Evolutionary conservation across 1,139 yeast genomes (phyloP), one percentile per base, ranked within the genome.

Genomic region (Taphrina pruni): DNA sequence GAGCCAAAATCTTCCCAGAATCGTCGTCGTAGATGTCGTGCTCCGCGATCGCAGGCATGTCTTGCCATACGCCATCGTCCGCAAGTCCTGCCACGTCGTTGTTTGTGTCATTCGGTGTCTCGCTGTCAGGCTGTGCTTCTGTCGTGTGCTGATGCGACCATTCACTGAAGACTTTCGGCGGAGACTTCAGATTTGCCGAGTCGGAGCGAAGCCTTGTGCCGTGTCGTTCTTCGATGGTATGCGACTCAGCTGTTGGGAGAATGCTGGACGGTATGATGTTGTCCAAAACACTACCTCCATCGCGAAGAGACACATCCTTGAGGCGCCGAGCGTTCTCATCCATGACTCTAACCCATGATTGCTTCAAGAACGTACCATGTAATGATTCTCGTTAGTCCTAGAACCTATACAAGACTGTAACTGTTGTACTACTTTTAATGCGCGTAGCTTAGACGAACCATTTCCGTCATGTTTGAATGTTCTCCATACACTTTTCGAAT

Each of bases 1-100:
- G 71, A 3, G 82, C 81, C 14, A 82, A 80, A 20, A 85, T 76
- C 66, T 81, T 81, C 21, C 89, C 89, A 71, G 82, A 81, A 50
- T 86, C 86, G 43, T 64, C 67, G 72, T 86, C 87, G 75, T 85
- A 87, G 21, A 86, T 80, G 69, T 85, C 85, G 70, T 82, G 82
- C 35, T 84, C 80, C n/a, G 88, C 87, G 36, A 86, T 84, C 0
- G 88, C 83, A 12, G 85, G 85, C 87, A 87, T 86, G 14, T 84
- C 83, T 72, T 84, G 84, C 90, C 90, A 86, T 7, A 75, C 80
- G 4, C 75, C 79, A 11, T 76, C 81, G 4, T 73, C 78, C 11
- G 72, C 73, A 26, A 38, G 54, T 14, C 9, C 66, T 32, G 39
- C 43, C 1, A 21, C 58, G n/a, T 52, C 60, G 20, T 61, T 41